Conservation (phyloP, 208 protist species). For the Kentomonas sorsogonicus region DNA sequence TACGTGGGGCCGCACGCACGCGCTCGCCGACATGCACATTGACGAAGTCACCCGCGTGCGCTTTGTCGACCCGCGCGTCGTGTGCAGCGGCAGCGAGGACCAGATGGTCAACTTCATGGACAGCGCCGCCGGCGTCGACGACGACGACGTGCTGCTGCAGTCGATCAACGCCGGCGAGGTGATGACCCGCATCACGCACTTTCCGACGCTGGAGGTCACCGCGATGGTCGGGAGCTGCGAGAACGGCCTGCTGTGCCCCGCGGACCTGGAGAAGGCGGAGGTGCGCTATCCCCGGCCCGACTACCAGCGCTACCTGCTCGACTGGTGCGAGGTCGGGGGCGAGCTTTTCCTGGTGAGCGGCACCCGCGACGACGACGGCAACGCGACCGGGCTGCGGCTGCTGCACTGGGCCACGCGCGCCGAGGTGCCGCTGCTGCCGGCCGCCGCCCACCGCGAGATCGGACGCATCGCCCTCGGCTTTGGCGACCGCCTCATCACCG, state of each 20-base stretch:
- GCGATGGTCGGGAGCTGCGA: constrained; percentile 77
- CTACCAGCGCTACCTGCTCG: constrained; percentile 69
- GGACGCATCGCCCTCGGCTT: constrained; percentile 64
- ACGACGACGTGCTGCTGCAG: constrained; percentile 76
- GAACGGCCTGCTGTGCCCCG: constrained; percentile 74
- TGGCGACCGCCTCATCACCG: constrained; percentile 67
- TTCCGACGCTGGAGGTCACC: constrained; percentile 26
- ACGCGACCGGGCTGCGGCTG: constrained; percentile 51
- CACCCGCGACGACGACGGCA: constrained; percentile 67
- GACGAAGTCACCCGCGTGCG: constrained; percentile 80
- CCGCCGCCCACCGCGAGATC: constrained; percentile 51
- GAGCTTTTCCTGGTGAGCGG: constrained; percentile 32
- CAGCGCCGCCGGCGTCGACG: constrained; percentile 31
- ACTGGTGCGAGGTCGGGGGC: constrained; percentile 46
- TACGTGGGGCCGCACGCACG: constrained; percentile 37
- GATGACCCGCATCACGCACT: constrained; percentile 66
- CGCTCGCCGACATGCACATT: constrained; percentile 61
- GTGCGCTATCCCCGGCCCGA: constrained; percentile 33
- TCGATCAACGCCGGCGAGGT: constrained; percentile 70
- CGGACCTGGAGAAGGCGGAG: constrained; percentile 49
- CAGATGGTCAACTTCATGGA: constrained; percentile 86
- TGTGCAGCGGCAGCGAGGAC: constrained; percentile 81
- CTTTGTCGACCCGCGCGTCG: constrained; percentile 45
- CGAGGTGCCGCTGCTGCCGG: constrained; percentile 17
- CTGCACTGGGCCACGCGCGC: constrained; percentile 22